Evolutionary conservation across 225 moss, liverwort and hornwort genomes (phyloP), one percentile per base, ranked within the genome.

Genomic region (Sphagnum tenellum): DNA sequence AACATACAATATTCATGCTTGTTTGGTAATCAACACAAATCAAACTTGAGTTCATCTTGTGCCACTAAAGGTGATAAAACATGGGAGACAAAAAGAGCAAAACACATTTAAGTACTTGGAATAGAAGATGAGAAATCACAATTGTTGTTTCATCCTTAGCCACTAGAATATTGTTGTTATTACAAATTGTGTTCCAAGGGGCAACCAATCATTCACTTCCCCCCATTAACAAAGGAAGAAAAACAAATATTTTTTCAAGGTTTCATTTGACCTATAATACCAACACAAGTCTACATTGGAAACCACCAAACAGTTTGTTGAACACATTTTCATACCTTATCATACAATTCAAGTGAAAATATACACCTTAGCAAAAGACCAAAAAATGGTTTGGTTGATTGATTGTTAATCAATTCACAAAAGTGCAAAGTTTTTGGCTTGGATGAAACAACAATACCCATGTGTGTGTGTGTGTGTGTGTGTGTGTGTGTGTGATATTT

Each of bases 321-420:
- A 2, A 5, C 8, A 65, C 11, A 46, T 65, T 1, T 12, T 65
- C 12, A 5, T 48, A 7, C 47, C 10, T 9, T 65, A 65, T 51
- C 3, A 52, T 12, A 2, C 9, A 9, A 5, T 9, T 9, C 52
- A 52, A 52, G 9, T 65, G 5, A 2, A 65, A 50, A n/a, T 5
- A 13, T 2, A 49, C 2, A 9, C 6, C 14, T 3, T 65, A 9
- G 1, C 14, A 29, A n/a, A 9, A 3, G 46, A 51, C 14, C 50
- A 65, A 44, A 65, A 65, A 52, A 65, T 65, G 49, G 49, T 50
- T 44, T 65, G 65, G 65, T 52, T 65, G 1, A 65, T 65, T 49
- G 65, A 65, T 65, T 2, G 49, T 12, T 65, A 2, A 49, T 9
- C 10, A 4, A n/a, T 65, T 13, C 50, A 65, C 2, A 65, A 13